phyloP scores from a whole-genome alignment of 306 rosid species.

The Trichosanthes truncata region DNA sequence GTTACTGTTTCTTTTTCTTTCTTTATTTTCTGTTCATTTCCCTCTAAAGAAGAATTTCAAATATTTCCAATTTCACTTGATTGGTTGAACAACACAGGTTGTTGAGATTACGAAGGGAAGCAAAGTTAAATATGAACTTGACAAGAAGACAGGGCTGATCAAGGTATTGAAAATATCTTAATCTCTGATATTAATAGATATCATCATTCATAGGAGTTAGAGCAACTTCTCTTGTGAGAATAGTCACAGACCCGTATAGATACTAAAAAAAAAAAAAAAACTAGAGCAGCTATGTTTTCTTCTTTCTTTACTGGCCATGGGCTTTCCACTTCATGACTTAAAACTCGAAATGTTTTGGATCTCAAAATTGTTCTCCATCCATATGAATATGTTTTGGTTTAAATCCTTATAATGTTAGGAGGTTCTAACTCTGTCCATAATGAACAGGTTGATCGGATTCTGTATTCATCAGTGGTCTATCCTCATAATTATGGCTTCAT shows the following conservation, averaged over 20 bases:
- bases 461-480: slow-evolving; percentile 88
- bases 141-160: slow-evolving; percentile 92
- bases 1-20: background rate
- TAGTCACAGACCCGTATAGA: no score
- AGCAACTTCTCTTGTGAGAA: background rate
- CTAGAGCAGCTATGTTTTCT: background rate
- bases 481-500: slow-evolving; percentile 95
- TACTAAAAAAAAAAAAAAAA: no score
- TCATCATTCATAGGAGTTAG: background rate
- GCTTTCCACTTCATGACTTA: background rate
- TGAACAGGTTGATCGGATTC: slow-evolving; percentile 74
- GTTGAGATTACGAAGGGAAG: slow-evolving; percentile 94
- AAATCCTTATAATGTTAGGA: background rate
- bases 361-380: background rate
- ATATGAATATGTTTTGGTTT: background rate
- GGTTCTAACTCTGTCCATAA: slow-evolving; percentile 12
- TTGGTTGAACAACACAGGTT: slow-evolving; percentile 43
- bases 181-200: background rate
- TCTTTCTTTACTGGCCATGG: background rate
- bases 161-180: slow-evolving; percentile 36
- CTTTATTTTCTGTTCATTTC: background rate
- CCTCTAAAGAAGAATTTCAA: background rate
- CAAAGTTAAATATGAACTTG: slow-evolving; percentile 94
- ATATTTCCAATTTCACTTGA: slow-evolving; percentile 15
- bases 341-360: background rate